Percentiles rank a stretch among this genome's conserved stretches.
phyloP scores from a whole-genome alignment of 345 rosid genomes.

The Dovyalis caffra region DNA sequence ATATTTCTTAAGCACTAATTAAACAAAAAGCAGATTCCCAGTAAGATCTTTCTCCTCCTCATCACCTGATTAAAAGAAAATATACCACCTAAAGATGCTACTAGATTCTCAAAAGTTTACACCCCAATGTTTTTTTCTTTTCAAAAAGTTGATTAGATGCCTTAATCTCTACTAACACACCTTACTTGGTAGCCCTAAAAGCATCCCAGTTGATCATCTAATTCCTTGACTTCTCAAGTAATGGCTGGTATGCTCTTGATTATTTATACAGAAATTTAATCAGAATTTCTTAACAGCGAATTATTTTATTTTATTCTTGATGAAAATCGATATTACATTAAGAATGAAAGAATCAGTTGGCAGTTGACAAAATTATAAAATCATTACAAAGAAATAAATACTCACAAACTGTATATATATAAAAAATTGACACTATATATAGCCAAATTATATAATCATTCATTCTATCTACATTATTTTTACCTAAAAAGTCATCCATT shows the following conservation, averaged over 20 bases:
- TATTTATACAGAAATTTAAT: background rate
- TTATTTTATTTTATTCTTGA: too few species aligned
- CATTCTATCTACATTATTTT: too few species aligned
- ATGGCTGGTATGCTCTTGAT: background rate
- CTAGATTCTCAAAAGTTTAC: background rate
- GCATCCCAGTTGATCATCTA: background rate
- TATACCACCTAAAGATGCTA: background rate
- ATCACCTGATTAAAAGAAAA: background rate
- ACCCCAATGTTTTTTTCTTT: background rate
- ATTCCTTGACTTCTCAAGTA: background rate
- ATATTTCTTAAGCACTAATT: conserved; percentile 1
- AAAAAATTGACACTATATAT: too few species aligned
- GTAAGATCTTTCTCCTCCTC: background rate
- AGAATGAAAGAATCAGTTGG: too few species aligned
- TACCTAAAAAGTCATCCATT: too few species aligned
- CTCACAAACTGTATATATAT: too few species aligned
- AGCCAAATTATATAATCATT: too few species aligned
- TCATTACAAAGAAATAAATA: too few species aligned
- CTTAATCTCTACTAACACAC: background rate
- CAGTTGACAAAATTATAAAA: too few species aligned
- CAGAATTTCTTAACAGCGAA: too few species aligned
- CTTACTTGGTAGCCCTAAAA: background rate
- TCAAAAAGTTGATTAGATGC: background rate
- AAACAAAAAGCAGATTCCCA: conserved; percentile 10
- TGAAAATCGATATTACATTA: too few species aligned